Evolutionary conservation across 352 stramenopile species (phyloP), one percentile per base, ranked within the genome.

Genomic region (Globisporangium splendens): DNA sequence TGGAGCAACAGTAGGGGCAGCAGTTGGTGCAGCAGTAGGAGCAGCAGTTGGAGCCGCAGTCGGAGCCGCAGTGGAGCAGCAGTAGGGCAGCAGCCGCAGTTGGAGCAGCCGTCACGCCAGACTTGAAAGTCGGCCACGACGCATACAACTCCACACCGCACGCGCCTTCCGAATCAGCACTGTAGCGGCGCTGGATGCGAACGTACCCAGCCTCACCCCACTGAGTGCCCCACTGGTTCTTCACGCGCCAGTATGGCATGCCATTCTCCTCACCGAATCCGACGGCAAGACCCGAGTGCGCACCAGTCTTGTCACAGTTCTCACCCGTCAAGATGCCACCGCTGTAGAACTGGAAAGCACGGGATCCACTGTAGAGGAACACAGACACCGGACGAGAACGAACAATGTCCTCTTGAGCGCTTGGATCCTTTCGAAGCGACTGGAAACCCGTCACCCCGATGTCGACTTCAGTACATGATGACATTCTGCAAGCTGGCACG

Each of bases 181-280:
- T 56, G 62, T 76, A 86, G 35, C 76, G 72, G 14, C 79, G 77
- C 59, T 84, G 62, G 57, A 88, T 77, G 54, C 79, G 77, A 20
- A 86, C 73, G 65, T 88, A 93, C 18, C 81, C 83, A 12, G 72
- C 44, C 54, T 91, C 82, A 24, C 83, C 81, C 81, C 83, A 93
- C 4, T 62, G 58, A 2, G 71, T 76, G 5, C 83, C 83, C 79
- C 80, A 92, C 56, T 83, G 78, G 62, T 92, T 92, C 64, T 88
- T 87, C 48, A 91, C 68, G 47, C 77, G 79, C 76, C 76, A 83
- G 59, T 81, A 84, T 3, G 54, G 33, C n/a, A 74, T 21, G 13
- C 69, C 68, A 21, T 82, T 74, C n/a, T 78, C 73, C 8, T 68
- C 62, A 22, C 76, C 73, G 43, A 89, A 8, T 8, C 83, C 83